phyloP scores from a whole-genome alignment of 352 stramenopile species.

The Phytophthora litchii region DNA sequence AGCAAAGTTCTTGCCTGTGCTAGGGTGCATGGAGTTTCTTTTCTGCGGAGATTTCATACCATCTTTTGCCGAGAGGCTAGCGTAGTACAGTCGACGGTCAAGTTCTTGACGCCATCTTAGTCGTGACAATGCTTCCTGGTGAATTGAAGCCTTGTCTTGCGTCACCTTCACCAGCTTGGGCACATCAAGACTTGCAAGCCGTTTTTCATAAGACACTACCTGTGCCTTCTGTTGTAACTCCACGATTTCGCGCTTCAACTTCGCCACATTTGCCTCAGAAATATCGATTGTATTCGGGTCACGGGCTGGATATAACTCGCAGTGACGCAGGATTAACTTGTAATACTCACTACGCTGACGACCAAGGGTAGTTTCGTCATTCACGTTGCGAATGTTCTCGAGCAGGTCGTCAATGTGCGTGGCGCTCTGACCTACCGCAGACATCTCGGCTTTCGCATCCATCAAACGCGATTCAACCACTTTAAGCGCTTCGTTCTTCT shows the following conservation, averaged over 20 bases:
- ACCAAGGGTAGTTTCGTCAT: constrained; percentile 63
- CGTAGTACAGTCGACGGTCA: constrained; percentile 54
- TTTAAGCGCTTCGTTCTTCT: constrained; percentile 53
- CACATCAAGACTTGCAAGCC: constrained; percentile 60
- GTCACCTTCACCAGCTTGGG: constrained; percentile 72
- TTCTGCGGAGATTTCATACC: constrained; percentile 14
- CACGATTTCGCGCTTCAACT: constrained; percentile 68
- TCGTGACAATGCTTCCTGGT: constrained; percentile 62
- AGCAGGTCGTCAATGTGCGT: constrained; percentile 63
- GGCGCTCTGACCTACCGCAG: constrained; percentile 52
- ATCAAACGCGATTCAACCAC: constrained; percentile 65
- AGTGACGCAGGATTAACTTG: constrained; percentile 78
- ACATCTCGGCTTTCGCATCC: constrained; percentile 54
- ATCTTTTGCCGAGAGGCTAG: constrained; percentile 30
- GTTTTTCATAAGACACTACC: constrained; percentile 72
- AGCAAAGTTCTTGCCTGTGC: not conserved
- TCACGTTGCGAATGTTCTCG: constrained; percentile 66
- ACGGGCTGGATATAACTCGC: constrained; percentile 75
- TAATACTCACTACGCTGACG: constrained; percentile 84
- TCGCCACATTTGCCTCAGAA: constrained; percentile 62
- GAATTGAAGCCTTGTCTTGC: constrained; percentile 68
- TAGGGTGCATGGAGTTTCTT: constrained; percentile 11
- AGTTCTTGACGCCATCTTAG: constrained; percentile 76
- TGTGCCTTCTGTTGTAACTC: constrained; percentile 77
- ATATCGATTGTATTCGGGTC: constrained; percentile 81